Evolutionary conservation across 495 filamentous ascomycete genomes (phyloP).

Genomic region (Parmelia sp.): DNA sequence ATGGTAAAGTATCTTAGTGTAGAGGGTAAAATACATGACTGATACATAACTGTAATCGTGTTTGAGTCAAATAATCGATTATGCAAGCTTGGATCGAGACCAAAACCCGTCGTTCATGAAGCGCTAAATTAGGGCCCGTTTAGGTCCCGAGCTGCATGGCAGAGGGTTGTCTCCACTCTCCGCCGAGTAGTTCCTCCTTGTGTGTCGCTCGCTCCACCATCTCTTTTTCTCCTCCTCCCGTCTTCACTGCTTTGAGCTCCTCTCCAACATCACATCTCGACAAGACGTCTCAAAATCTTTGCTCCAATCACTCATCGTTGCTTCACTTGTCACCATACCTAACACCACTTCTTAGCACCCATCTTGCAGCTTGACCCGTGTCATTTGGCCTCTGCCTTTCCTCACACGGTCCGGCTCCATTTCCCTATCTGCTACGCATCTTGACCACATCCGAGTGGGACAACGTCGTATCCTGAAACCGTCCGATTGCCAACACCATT

Average conservation of each 20-base stretch:
- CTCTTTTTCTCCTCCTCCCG: not conserved
- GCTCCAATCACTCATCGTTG: not conserved
- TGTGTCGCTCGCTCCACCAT: slow-evolving; percentile 5
- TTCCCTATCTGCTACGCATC: not conserved
- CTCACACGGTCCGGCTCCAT: not conserved
- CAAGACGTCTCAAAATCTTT: not conserved
- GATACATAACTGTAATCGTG: no score
- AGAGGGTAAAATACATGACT: no score
- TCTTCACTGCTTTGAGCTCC: not conserved
- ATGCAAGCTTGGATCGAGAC: slow-evolving; percentile 1
- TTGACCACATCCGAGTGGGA: not conserved
- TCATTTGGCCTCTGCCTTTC: not conserved
- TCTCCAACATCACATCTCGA: not conserved
- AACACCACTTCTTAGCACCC: not conserved
- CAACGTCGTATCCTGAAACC: not conserved
- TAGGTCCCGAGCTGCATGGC: slow-evolving; percentile 6
- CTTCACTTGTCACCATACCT: not conserved
- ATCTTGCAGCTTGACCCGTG: not conserved
- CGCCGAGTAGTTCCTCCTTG: slow-evolving; percentile 5
- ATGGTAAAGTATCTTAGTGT: not conserved
- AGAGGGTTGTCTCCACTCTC: not conserved
- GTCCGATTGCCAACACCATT: slow-evolving; percentile 1
- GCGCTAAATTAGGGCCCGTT: slow-evolving; percentile 3
- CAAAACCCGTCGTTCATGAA: not conserved
- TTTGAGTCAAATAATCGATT: no score